Evolutionary conservation across 768 basidiomycete species (phyloP).

Genomic region (Mycena vulgaris): DNA sequence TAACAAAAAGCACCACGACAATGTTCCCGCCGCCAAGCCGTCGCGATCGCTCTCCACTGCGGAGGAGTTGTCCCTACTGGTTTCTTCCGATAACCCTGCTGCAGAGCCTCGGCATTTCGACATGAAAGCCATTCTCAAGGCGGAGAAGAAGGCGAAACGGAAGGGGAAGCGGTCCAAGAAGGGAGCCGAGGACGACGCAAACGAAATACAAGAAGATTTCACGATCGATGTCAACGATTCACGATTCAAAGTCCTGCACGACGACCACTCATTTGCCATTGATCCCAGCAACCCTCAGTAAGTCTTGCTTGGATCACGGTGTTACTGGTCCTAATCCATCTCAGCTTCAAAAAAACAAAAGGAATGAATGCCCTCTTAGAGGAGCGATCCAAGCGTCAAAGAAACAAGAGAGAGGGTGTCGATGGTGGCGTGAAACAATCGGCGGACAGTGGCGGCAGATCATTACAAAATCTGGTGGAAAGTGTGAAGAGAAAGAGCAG

Average conservation of each 20-base stretch:
- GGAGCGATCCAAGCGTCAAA: conserved; percentile 83
- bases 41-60: conserved; percentile 64
- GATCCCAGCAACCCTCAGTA: conserved; percentile 97
- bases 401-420: conserved; percentile 46
- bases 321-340: conserved; percentile 14
- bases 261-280: conserved; percentile 93
- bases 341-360: conserved; percentile 93
- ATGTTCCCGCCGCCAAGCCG: conserved; percentile 33
- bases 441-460: conserved; percentile 46
- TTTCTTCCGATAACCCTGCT: conserved; percentile 67
- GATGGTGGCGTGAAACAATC: conserved; percentile 33
- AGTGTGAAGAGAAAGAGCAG: conserved; percentile 88
- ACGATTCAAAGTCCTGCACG: conserved; percentile 90
- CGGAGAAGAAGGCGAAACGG: conserved; percentile 76
- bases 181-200: conserved; percentile 60
- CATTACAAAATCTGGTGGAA: conserved; percentile 80
- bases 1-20: conserved; percentile 32
- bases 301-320: conserved; percentile 49
- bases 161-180: conserved; percentile 63
- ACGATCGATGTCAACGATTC: conserved; percentile 87
- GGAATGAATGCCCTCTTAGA: conserved; percentile 88
- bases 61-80: conserved; percentile 77
- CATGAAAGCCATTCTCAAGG: conserved; percentile 89
- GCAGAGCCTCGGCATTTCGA: conserved; percentile 87
- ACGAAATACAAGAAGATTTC: conserved; percentile 87